Evolutionary conservation across 108 stramenopile species (phyloP), one percentile per base, ranked within the genome.

Genomic region (Skeletonema tropicum): DNA sequence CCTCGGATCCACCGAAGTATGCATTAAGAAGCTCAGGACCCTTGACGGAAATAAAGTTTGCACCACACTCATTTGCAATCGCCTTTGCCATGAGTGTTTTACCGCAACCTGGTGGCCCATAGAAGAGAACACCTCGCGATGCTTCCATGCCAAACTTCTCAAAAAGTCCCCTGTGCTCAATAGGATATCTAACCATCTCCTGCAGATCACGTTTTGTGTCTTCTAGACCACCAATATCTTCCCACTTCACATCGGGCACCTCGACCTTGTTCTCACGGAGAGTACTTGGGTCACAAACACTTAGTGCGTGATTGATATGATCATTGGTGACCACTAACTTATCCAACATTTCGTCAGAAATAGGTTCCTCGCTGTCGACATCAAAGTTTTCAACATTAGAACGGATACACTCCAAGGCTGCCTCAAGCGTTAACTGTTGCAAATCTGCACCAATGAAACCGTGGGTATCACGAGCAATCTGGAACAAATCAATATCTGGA

Each of bases 1-100:
- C 98, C 89, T 99, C 99, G 17, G 93, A 94, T 70, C 97, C 99
- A 73, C 99, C 99, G 80, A 99, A 99, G 96, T 96, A 99, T 86
- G 93, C 94, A 62, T 95, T 98, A 68, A 99, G 78, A 25, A 99
- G 88, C 87, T 99, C 98, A 5, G 99, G 99, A 26, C 98, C 99
- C 84, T 99, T 99, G 72, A 99, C 95, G 76, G 90, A 92, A 86
- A 99, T 99, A 77, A 99, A 99, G 88, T 99, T 99, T 55, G 98
- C 97, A 19, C 98, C 98, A 66, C 97, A 98, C 80, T 99, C 99
- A 67, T 98, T 99, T 21, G 99, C 99, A 67, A 99, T 97, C 35
- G 99, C 99, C 79, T 99, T 99, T 57, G 98, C 99, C 89, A 99
- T 90, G 38, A 99, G 75, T 7, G 98, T 99, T 79, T 99, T 99